Conservation (phyloP, 805 yeast genomes). For the Kuraishia cidri region DNA sequence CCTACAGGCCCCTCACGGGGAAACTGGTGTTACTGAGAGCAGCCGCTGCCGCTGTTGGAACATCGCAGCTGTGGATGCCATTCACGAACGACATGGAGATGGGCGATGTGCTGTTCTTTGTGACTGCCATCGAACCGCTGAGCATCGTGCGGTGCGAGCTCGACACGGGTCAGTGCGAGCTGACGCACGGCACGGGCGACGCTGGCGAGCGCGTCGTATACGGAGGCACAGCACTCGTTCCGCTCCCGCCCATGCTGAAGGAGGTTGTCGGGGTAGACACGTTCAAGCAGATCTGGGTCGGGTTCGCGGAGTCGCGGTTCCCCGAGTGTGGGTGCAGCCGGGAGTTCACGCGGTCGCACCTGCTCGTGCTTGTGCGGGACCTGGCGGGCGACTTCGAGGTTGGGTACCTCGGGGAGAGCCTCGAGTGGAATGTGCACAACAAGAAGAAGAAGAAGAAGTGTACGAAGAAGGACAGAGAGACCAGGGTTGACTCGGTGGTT, state of each 20-base stretch:
- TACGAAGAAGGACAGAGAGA: neutral
- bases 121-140: neutral
- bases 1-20: neutral
- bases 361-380: neutral
- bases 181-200: neutral
- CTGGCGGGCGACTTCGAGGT: neutral
- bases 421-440: neutral
- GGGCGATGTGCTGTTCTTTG: neutral
- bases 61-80: neutral
- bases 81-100: neutral
- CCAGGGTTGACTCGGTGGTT: neutral
- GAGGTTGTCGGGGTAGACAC: neutral
- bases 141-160: neutral
- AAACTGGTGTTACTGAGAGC: neutral
- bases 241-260: neutral
- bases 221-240: neutral
- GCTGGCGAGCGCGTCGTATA: neutral
- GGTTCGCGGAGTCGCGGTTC: neutral
- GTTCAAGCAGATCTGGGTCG: slow-evolving; percentile 1
- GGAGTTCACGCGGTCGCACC: neutral
- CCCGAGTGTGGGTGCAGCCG: neutral
- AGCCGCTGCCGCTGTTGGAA: neutral
- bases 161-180: neutral
- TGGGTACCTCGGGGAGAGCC: neutral
- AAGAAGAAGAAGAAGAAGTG: neutral